phyloP scores from a whole-genome alignment of 2,329 filamentous ascomycete species.

The Chrysosporium keratinophilum region DNA sequence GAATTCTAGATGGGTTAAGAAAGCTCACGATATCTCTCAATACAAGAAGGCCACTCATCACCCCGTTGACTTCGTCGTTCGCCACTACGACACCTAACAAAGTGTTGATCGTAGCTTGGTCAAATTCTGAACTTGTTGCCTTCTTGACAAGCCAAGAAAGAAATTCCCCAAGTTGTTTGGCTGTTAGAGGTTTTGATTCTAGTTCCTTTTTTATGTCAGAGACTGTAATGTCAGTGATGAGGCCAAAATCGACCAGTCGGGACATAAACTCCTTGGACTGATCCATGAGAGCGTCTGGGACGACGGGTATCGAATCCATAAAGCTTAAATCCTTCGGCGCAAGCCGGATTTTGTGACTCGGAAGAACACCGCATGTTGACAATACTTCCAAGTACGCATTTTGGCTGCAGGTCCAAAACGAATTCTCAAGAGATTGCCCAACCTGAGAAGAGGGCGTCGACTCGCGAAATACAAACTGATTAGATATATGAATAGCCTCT shows the following conservation, averaged over 20 bases:
- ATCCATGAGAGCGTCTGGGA: conserved; percentile 65
- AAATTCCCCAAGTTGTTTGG: conserved; percentile 69
- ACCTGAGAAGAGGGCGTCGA: conserved; percentile 81
- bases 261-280: conserved; percentile 61
- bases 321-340: conserved; percentile 63
- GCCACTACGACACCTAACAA: conserved; percentile 61
- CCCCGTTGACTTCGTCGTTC: conserved; percentile 49
- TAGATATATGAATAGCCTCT: conserved; percentile 69
- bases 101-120: conserved; percentile 53
- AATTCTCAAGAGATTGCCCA: conserved; percentile 79
- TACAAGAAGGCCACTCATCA: conserved; percentile 61
- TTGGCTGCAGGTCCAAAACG: conserved; percentile 87
- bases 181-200: conserved; percentile 67
- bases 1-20: conserved; percentile 66
- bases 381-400: conserved; percentile 76
- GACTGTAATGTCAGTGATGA: conserved; percentile 79
- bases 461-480: conserved; percentile 78
- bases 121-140: conserved; percentile 60
- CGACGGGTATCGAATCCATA: conserved; percentile 75
- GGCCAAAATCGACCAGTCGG: conserved; percentile 70
- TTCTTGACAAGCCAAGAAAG: conserved; percentile 73
- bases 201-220: conserved; percentile 76
- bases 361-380: conserved; percentile 75
- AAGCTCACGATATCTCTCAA: conserved; percentile 66
- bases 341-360: conserved; percentile 73